phyloP scores from a whole-genome alignment of 2,329 filamentous ascomycete species.

The Didymella segeticola region DNA sequence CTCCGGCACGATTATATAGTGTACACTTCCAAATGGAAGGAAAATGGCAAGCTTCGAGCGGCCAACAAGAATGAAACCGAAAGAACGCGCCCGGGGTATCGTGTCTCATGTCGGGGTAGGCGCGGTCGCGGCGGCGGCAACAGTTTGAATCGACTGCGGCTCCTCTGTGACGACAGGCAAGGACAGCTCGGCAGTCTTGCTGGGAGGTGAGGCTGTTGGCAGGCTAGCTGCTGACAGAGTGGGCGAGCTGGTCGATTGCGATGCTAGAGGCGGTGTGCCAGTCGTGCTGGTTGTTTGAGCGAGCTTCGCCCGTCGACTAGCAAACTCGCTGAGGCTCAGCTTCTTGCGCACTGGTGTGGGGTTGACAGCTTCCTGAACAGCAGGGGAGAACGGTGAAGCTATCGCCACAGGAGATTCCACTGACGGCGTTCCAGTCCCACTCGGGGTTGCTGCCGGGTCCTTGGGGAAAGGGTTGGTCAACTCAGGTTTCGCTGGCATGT shows the following conservation, averaged over 20 bases:
- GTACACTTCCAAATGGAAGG: conserved; percentile 35
- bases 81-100: conserved; percentile 32
- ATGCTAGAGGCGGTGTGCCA: conserved; percentile 31
- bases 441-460: conserved; percentile 32
- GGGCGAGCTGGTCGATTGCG: conserved; percentile 41
- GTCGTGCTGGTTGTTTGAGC: conserved; percentile 36
- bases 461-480: conserved; percentile 26
- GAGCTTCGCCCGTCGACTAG: conserved; percentile 52
- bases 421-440: conserved; percentile 27
- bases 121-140: conserved; percentile 6
- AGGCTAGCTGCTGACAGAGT: conserved; percentile 42
- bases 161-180: conserved; percentile 40
- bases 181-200: conserved; percentile 33
- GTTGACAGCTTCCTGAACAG: conserved; percentile 52
- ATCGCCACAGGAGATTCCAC: conserved; percentile 41
- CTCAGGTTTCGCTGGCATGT: conserved; percentile 40
- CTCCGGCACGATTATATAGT: conserved; percentile 42
- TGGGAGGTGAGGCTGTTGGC: conserved; percentile 38
- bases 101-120: conserved; percentile 30
- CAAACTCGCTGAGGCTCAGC: conserved; percentile 60
- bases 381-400: conserved; percentile 46
- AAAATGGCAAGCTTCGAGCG: conserved; percentile 28
- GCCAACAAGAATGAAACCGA: conserved; percentile 24
- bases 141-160: conserved; percentile 20
- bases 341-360: conserved; percentile 56